These are phyloP conservation scores for Castanea crenata DNA, from an alignment of 306 rosid species.

Conservation along the genomic window DNA sequence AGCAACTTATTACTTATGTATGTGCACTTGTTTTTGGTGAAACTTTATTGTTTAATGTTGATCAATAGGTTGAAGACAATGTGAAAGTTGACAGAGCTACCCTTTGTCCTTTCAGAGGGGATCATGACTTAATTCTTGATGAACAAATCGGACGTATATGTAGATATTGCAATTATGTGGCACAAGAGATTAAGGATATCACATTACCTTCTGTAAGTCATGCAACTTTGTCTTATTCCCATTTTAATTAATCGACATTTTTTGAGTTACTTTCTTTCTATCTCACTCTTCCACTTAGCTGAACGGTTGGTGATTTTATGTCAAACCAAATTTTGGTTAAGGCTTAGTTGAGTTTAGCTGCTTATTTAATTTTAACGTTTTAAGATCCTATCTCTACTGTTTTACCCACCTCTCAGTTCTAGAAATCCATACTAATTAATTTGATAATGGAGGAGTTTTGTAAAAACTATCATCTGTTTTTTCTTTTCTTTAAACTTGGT, in stretches of 20 bases:
- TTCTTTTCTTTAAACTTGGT: background rate
- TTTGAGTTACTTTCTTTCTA: too few relatives aligned
- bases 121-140: constrained; percentile 39
- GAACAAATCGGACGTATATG: constrained; percentile 58
- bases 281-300: background rate
- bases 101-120: constrained; percentile 40
- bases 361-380: too few relatives aligned
- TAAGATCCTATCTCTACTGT: too few relatives aligned
- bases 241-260: background rate
- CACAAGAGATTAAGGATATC: constrained; percentile 39
- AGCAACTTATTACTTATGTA: background rate
- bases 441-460: background rate
- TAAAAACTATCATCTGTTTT: background rate
- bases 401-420: too few relatives aligned
- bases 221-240: background rate
- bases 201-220: constrained; percentile 54
- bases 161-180: constrained; percentile 31
- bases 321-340: background rate
- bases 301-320: background rate
- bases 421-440: background rate
- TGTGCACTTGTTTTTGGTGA: background rate
- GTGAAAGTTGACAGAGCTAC: constrained; percentile 14
- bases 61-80: constrained; percentile 36
- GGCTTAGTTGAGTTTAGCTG: too few relatives aligned
- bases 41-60: constrained; percentile 9